Evolutionary conservation across 1,284 basidiomycete species (phyloP).

Genomic region (Heterobasidion parviporum): DNA sequence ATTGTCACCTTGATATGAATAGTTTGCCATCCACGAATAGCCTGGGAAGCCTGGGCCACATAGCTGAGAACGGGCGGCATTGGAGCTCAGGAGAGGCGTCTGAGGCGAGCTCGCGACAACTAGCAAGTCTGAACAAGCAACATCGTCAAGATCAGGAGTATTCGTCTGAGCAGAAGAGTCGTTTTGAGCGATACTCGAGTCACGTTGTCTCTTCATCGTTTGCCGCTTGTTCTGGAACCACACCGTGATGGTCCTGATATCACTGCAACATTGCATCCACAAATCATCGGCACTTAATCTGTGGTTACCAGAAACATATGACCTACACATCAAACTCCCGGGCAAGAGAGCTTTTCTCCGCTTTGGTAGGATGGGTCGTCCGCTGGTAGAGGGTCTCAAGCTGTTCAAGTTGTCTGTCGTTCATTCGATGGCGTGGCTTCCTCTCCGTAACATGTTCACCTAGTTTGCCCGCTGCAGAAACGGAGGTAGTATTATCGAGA

Average conservation of each 20-base stretch:
- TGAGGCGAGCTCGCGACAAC: neutral
- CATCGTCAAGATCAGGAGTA: neutral
- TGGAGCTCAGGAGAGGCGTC: neutral
- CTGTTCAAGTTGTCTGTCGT: slow-evolving; percentile 26
- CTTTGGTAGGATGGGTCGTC: slow-evolving; percentile 30
- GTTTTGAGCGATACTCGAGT: neutral
- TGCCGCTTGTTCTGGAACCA: slow-evolving; percentile 48
- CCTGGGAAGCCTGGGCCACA: neutral
- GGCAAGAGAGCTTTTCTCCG: slow-evolving; percentile 29
- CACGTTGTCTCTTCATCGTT: slow-evolving; percentile 28
- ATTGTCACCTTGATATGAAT: neutral
- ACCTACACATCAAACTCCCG: slow-evolving; percentile 31
- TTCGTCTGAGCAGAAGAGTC: neutral
- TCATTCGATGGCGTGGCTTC: slow-evolving; percentile 30
- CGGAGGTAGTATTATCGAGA: neutral
- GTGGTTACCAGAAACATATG: neutral
- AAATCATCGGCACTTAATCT: too few species aligned
- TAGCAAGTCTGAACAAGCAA: neutral
- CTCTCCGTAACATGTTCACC: slow-evolving; percentile 11
- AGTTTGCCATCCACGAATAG: neutral
- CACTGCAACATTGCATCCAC: slow-evolving; percentile 18
- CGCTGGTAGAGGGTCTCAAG: slow-evolving; percentile 30
- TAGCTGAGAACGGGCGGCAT: neutral
- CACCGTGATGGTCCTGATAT: slow-evolving; percentile 39
- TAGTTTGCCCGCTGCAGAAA: neutral